A percentile compares a stretch with the other conserved stretches of the same genome.
Evolutionary conservation across 2,329 filamentous ascomycete genomes (phyloP).

Genomic region (Aspergillus terreus): DNA sequence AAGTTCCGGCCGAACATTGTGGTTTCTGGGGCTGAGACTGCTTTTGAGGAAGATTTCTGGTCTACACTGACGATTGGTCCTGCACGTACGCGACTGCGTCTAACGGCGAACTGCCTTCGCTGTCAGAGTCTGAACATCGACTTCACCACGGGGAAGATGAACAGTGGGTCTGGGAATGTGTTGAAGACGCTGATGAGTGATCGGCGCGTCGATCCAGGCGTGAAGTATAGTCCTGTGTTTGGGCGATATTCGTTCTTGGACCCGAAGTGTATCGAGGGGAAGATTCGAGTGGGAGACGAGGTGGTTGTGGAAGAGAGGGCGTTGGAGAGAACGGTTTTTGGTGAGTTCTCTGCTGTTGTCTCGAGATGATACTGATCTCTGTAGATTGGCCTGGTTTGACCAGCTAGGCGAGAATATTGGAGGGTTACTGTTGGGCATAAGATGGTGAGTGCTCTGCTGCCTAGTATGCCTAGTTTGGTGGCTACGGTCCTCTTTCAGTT

Average conservation of each 20-base stretch:
- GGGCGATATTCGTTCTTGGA: slow-evolving; percentile 67
- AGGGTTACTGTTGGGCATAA: no score
- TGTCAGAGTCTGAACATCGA: slow-evolving; percentile 70
- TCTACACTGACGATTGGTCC: slow-evolving; percentile 51
- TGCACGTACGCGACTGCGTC: slow-evolving; percentile 41
- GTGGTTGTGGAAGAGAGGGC: slow-evolving; percentile 51
- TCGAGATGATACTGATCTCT: slow-evolving; percentile 6
- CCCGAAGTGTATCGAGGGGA: slow-evolving; percentile 28
- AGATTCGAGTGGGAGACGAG: slow-evolving; percentile 54
- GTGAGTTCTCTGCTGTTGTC: slow-evolving; percentile 34
- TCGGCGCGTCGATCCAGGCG: slow-evolving; percentile 65
- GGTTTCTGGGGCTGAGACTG: slow-evolving; percentile 52
- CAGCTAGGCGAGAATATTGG: not conserved
- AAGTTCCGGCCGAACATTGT: slow-evolving; percentile 74
- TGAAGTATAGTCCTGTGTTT: slow-evolving; percentile 67
- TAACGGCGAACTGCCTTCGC: slow-evolving; percentile 68
- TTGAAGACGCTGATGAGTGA: slow-evolving; percentile 69
- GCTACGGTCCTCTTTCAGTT: no score
- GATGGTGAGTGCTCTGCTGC: no score
- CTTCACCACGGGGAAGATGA: slow-evolving; percentile 59
- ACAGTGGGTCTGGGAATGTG: slow-evolving; percentile 56
- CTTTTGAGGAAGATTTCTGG: slow-evolving; percentile 73
- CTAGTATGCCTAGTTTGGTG: no score
- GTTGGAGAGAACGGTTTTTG: slow-evolving; percentile 51
- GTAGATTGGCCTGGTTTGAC: slow-evolving; percentile 32